Conservation (phyloP, 495 filamentous ascomycete species). For the Melanomma pulvis-pyrius region DNA sequence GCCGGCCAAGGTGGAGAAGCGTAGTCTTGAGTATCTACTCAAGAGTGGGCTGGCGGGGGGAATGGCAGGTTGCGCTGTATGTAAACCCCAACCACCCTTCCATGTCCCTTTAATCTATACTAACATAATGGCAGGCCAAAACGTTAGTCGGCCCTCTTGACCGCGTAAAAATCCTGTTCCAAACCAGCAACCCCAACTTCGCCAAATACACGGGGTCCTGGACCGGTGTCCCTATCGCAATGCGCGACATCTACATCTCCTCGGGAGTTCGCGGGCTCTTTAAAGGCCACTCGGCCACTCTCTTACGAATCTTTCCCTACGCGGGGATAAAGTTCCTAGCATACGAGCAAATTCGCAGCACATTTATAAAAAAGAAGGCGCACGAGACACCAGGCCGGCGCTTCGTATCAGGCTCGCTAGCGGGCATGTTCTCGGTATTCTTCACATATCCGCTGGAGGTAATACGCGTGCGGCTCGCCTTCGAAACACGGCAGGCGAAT, state of each 20-base stretch:
- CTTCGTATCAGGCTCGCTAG: conserved; percentile 75
- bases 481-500: conserved; percentile 76
- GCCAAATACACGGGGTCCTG: conserved; percentile 87
- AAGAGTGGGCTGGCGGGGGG: conserved; percentile 84
- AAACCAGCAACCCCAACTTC: conserved; percentile 91
- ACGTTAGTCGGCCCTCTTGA: conserved; percentile 94
- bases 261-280: conserved; percentile 80
- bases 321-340: conserved; percentile 96
- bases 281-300: conserved; percentile 89
- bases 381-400: conserved; percentile 82
- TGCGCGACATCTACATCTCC: conserved; percentile 76
- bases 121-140: conserved; percentile 67
- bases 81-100: conserved; percentile 33
- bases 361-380: conserved; percentile 67
- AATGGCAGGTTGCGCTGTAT: conserved; percentile 73
- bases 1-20: conserved; percentile 59
- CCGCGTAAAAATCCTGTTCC: conserved; percentile 98
- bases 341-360: conserved; percentile 87
- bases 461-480: conserved; percentile 87
- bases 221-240: conserved; percentile 74
- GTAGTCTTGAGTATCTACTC: conserved; percentile 78
- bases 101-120: not conserved
- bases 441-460: conserved; percentile 95
- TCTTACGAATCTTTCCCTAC: conserved; percentile 95
- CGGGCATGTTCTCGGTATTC: conserved; percentile 88